Evolutionary conservation across 2,329 filamentous ascomycete genomes (phyloP).

Genomic region (Xylariaceae sp.): DNA sequence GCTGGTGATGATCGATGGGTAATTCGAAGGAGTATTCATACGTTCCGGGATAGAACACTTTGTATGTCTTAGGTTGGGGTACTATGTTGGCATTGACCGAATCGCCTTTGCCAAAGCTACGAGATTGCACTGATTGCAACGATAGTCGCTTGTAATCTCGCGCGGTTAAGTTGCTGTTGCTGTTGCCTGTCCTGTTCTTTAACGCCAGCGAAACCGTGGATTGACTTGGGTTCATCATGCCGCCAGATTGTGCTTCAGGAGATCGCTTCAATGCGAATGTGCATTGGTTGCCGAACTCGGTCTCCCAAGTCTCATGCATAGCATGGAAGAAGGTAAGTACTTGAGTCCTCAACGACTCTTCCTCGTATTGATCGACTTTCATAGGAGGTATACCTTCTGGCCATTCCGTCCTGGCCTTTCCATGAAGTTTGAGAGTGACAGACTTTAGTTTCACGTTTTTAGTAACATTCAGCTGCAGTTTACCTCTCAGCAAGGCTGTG

Average conservation of each 20-base stretch:
- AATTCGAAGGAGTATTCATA: conserved; percentile 76
- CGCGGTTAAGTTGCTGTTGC: conserved; percentile 31
- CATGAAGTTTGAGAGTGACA: conserved; percentile 79
- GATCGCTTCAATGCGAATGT: conserved; percentile 42
- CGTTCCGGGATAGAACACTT: conserved; percentile 72
- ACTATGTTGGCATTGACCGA: conserved; percentile 55
- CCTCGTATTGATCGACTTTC: conserved; percentile 79
- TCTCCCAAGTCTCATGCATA: conserved; percentile 55
- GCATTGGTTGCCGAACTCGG: conserved; percentile 61
- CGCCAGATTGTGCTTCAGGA: conserved; percentile 25
- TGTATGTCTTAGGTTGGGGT: conserved; percentile 69
- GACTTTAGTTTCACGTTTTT: conserved; percentile 94
- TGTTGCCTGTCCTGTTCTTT: conserved; percentile 17
- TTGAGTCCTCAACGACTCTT: conserved; percentile 81
- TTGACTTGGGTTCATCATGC: conserved; percentile 25
- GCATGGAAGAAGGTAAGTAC: conserved; percentile 92
- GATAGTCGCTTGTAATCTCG: conserved; percentile 65
- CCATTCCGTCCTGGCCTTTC: conserved; percentile 88
- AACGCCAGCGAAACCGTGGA: conserved; percentile 30
- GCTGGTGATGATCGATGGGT: conserved; percentile 80
- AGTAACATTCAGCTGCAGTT: conserved; percentile 73
- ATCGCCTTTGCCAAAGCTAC: conserved; percentile 82
- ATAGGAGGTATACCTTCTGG: conserved; percentile 89
- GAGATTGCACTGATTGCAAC: conserved; percentile 73
- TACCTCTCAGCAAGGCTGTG: conserved; percentile 82